Percentiles rank a stretch among this genome's conserved stretches.
Evolutionary conservation across 495 filamentous ascomycete species (phyloP).

Genomic region (Ramalina intermedia): DNA sequence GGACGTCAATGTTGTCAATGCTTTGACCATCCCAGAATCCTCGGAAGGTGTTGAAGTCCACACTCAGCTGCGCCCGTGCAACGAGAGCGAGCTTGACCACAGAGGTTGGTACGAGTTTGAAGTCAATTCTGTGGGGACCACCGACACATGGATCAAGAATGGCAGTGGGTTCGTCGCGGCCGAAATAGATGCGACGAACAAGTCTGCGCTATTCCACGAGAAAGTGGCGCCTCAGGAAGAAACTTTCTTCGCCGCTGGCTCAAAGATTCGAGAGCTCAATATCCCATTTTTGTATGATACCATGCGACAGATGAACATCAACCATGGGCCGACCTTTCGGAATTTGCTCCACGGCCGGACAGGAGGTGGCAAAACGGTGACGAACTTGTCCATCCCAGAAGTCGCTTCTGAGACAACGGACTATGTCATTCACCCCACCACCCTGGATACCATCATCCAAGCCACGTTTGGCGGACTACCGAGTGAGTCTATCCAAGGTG

Average conservation of each 20-base stretch:
- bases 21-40: slow-evolving; percentile 10
- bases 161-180: neutral
- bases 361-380: too few relatives aligned
- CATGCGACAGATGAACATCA: too few relatives aligned
- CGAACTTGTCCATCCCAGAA: too few relatives aligned
- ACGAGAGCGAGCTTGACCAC: slow-evolving; percentile 13
- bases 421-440: slow-evolving; percentile 35
- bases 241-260: too few relatives aligned
- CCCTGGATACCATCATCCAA: slow-evolving; percentile 27
- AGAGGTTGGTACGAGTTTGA: neutral
- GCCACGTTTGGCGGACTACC: slow-evolving; percentile 1
- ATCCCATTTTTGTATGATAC: too few relatives aligned
- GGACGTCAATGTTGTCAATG: too few relatives aligned
- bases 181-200: too few relatives aligned
- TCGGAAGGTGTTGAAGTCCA: neutral
- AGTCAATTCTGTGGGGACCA: neutral
- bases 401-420: neutral
- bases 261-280: too few relatives aligned
- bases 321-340: too few relatives aligned
- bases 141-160: neutral
- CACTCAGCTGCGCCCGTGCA: slow-evolving; percentile 9
- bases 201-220: too few relatives aligned
- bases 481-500: neutral
- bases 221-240: too few relatives aligned
- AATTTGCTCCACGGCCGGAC: too few relatives aligned